Conservation (phyloP, 805 yeast species). For the Metschnikowia lachancei region DNA sequence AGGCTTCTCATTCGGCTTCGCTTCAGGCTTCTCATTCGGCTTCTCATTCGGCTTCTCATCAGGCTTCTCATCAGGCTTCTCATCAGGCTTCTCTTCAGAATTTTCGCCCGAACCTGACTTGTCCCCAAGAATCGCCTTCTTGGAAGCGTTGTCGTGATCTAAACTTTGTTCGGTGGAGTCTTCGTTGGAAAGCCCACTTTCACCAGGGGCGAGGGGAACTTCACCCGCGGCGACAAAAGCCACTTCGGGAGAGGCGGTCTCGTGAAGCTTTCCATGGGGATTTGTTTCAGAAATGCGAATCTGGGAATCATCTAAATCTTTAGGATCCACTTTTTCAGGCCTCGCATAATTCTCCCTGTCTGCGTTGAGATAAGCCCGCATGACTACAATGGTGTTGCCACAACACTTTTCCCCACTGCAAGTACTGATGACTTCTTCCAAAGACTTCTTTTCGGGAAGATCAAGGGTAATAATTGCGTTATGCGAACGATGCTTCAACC, state of each 20-base stretch:
- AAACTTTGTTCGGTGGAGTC: constrained; percentile 4
- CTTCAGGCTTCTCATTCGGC: not conserved
- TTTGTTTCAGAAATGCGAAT: not conserved
- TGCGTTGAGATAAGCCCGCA: constrained; percentile 10
- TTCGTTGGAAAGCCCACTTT: not conserved
- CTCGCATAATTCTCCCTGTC: constrained; percentile 2
- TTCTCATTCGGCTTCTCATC: no score
- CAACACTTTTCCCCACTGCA: constrained; percentile 25
- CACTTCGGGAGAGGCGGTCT: not conserved
- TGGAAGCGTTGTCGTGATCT: constrained; percentile 8
- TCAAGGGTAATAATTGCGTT: constrained; percentile 53
- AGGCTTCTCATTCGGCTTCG: not conserved
- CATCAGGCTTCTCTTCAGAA: not conserved
- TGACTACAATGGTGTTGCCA: constrained; percentile 7
- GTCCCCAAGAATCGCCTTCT: constrained; percentile 4
- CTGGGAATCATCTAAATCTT: not conserved
- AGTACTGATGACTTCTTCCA: constrained; percentile 44
- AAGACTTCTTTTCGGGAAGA: constrained; percentile 33
- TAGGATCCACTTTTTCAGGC: not conserved
- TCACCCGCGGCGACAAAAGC: constrained; percentile 2
- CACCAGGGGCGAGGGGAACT: not conserved
- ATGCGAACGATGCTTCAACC: constrained; percentile 35
- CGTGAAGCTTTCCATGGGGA: not conserved
- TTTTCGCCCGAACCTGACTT: not conserved
- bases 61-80: not conserved